Evolutionary conservation across 2,329 filamentous ascomycete species (phyloP).

Genomic region (Chrysosphaeria jannelii): DNA sequence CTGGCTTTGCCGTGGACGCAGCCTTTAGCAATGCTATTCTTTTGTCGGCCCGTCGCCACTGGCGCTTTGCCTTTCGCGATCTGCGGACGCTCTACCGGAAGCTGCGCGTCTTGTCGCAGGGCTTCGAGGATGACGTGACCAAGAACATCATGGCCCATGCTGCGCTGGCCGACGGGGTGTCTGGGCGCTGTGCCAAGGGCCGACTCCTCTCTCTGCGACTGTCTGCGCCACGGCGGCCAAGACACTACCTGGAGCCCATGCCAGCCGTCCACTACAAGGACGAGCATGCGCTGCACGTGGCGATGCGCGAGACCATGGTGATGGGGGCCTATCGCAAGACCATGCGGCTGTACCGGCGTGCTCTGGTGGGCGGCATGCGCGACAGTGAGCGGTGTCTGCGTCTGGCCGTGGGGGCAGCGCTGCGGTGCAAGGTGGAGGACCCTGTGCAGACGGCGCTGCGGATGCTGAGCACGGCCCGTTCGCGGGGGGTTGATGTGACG

Average conservation of each 20-base stretch:
- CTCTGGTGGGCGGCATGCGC: slow-evolving; percentile 9
- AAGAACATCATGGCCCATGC: slow-evolving; percentile 11
- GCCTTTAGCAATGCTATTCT: slow-evolving; percentile 13
- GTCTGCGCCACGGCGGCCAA: not conserved
- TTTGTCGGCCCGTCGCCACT: slow-evolving; percentile 10
- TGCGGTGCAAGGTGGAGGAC: slow-evolving; percentile 6
- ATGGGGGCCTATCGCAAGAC: slow-evolving; percentile 8
- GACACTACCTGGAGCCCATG: slow-evolving; percentile 1
- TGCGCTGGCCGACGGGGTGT: slow-evolving; percentile 8
- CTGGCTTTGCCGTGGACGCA: slow-evolving; percentile 10
- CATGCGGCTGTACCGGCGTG: slow-evolving; percentile 11
- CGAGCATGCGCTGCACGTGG: slow-evolving; percentile 9
- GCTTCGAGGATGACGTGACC: slow-evolving; percentile 11
- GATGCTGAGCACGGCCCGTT: slow-evolving; percentile 12
- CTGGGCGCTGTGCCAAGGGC: slow-evolving; percentile 3
- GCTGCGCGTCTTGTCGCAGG: slow-evolving; percentile 8
- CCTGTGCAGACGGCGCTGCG: slow-evolving; percentile 8
- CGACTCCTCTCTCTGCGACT: slow-evolving; percentile 7
- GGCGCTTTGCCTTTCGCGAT: slow-evolving; percentile 10
- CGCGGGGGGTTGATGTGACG: slow-evolving; percentile 13
- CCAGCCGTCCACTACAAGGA: slow-evolving; percentile 6
- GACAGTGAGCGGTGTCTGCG: slow-evolving; percentile 14
- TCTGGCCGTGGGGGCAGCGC: slow-evolving; percentile 15
- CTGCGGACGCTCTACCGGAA: slow-evolving; percentile 9
- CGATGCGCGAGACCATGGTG: slow-evolving; percentile 13